Base-by-base conservation (phyloP, 2,329 filamentous ascomycete genomes). In the Fusarium sulawesiense region DNA sequence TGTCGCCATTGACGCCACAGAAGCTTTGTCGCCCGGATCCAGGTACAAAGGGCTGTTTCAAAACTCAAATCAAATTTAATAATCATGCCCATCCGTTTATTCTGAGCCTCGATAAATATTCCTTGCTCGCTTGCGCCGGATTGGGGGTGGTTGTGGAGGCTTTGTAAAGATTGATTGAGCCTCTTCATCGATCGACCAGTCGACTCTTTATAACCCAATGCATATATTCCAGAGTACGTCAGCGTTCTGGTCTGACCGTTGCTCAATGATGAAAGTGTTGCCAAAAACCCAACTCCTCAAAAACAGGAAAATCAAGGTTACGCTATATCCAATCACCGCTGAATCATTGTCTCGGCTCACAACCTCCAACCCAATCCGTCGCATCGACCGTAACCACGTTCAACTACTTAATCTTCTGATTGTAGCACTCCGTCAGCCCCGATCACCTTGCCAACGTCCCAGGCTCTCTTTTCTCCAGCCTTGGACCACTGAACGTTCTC, bases 401-500 rank as follows among this genome's bases (percentile, higher is more conserved):
- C 47, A 27, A 54, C 37, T 18, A 37, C 7, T 37, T 50, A 66
- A 56, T 68, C 60, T 20, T 59, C 72, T 51, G 54, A 25, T 14
- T 51, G 41, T 40, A 65, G 25, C 21, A 54, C 60, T 16, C 72
- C 68, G 10, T 73, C 70, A 6, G 50, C 29, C 16, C 57, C 74
- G 7, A 66, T 37, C 30, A 46, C 76, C 73, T 90, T 90, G 45
- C 86, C 87, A 14, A 82, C 80, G 76, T 90, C 88, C 88, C 88
- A 90, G 64, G 87, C 87, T 34, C 88, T 79, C 68, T 83, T 80
- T 71, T 95, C 90, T 2, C 92, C 92, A 6, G 80, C 79, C 74
- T 89, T 91, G 40, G 86, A 85, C 93, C 93, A 97, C 53, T 83
- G 87, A 4, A 97, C 90, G 74, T 90, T 88, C 65, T 91, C 88